These are phyloP conservation scores for Salix exigua DNA, from an alignment of 345 rosid species.

Conservation along the genomic window DNA sequence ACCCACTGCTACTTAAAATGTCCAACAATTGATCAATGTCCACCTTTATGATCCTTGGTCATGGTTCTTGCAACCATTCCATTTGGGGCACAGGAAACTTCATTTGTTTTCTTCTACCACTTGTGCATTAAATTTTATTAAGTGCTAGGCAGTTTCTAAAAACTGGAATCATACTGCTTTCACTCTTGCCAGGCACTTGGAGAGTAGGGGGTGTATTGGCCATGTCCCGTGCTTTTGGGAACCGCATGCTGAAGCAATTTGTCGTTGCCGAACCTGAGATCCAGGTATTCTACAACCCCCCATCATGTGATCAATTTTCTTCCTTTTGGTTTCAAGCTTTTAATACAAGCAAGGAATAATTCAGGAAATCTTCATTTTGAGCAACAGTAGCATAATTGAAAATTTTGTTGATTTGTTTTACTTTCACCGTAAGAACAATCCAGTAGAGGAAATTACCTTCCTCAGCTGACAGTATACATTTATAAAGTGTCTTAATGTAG, in stretches of 20 bases:
- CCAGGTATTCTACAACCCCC: slow-evolving; percentile 66
- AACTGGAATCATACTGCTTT: slow-evolving; percentile 1
- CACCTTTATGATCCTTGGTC: not conserved
- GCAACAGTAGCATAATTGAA: not conserved
- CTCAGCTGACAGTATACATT: not conserved
- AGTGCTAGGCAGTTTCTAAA: not conserved
- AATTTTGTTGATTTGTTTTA: not conserved
- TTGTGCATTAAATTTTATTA: not conserved
- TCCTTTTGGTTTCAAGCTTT: not conserved
- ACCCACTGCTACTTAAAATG: not conserved
- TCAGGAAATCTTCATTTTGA: not conserved
- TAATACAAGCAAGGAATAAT: not conserved
- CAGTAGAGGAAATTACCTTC: not conserved
- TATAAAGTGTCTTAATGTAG: not conserved
- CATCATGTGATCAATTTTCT: not conserved
- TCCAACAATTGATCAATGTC: not conserved
- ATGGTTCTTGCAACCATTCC: not conserved
- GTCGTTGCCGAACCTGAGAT: slow-evolving; percentile 99
- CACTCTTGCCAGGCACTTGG: slow-evolving; percentile 76
- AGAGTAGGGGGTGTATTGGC: slow-evolving; percentile 99
- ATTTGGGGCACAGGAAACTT: not conserved
- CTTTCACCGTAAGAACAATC: not conserved
- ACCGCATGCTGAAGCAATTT: slow-evolving; percentile 96
- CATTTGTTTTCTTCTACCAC: not conserved
- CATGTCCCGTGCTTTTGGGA: slow-evolving; percentile 98